Evolutionary conservation across 78 protist genomes (phyloP).

Genomic region (Isochrysis galbana): DNA sequence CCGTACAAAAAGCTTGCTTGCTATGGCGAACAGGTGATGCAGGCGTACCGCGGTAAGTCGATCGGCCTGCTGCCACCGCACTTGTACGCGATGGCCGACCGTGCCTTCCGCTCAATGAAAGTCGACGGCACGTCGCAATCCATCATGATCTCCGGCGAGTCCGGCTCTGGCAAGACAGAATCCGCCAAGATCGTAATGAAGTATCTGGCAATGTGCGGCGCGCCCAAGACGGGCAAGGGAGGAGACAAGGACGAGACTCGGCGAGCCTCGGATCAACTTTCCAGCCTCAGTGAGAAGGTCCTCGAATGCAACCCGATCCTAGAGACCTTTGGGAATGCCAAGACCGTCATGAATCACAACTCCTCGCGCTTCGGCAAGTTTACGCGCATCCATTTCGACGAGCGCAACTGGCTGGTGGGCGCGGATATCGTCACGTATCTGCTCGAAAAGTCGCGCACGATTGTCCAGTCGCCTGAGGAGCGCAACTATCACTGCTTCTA

Average conservation of each 20-base stretch:
- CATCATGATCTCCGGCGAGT: slow-evolving; percentile 70
- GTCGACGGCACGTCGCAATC: slow-evolving; percentile 36
- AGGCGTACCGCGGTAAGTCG: slow-evolving; percentile 44
- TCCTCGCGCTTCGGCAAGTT: slow-evolving; percentile 82
- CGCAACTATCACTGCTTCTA: slow-evolving; percentile 46
- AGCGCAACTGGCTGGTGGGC: slow-evolving; percentile 21
- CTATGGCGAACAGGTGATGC: slow-evolving; percentile 19
- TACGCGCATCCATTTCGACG: slow-evolving; percentile 36
- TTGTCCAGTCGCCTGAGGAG: slow-evolving; percentile 4
- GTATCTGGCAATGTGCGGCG: not conserved
- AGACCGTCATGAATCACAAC: slow-evolving; percentile 85
- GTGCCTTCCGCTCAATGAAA: slow-evolving; percentile 49
- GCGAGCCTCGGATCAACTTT: not conserved
- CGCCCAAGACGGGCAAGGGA: not conserved
- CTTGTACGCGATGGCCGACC: slow-evolving; percentile 73
- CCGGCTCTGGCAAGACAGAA: slow-evolving; percentile 47
- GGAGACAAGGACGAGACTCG: not conserved
- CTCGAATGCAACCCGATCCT: slow-evolving; percentile 67
- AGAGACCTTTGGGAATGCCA: slow-evolving; percentile 88
- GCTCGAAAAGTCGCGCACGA: slow-evolving; percentile 43
- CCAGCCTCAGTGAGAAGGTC: slow-evolving; percentile 19
- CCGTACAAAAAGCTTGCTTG: slow-evolving; percentile 70
- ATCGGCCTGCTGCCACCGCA: slow-evolving; percentile 71
- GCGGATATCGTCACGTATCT: slow-evolving; percentile 34
- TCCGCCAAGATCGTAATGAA: slow-evolving; percentile 41